phyloP scores from a whole-genome alignment of 805 yeast genomes.

The Kurtzmaniella fragi region DNA sequence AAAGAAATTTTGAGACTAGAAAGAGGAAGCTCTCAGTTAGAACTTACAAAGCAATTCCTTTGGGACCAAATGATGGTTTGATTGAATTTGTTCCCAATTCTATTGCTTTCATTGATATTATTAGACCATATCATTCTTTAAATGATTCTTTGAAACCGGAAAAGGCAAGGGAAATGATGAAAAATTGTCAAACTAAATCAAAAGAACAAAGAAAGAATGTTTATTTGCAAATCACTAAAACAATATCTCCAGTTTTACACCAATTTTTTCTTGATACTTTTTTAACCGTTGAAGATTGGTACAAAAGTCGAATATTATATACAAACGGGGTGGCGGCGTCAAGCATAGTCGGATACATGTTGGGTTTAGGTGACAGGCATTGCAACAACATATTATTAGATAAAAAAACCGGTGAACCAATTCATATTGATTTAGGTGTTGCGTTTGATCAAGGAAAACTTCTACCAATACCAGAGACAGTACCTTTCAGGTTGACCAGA shows the following conservation, averaged over 20 bases:
- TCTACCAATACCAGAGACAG: conserved; percentile 84
- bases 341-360: conserved; percentile 80
- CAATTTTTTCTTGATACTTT: conserved; percentile 67
- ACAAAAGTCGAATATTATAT: conserved; percentile 55
- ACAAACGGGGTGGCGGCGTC: conserved; percentile 77
- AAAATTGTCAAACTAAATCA: conserved; percentile 45
- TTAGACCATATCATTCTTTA: conserved; percentile 56
- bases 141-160: conserved; percentile 43
- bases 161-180: conserved; percentile 63
- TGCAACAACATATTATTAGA: conserved; percentile 87
- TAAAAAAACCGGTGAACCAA: conserved; percentile 77
- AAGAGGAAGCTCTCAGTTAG: conserved; percentile 58
- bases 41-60: conserved; percentile 85
- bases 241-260: conserved; percentile 64
- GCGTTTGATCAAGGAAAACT: conserved; percentile 92
- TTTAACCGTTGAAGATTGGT: conserved; percentile 70
- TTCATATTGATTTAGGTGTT: conserved; percentile 94
- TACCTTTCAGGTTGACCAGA: conserved; percentile 88
- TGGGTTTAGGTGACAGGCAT: conserved; percentile 95
- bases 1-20: conserved; percentile 49
- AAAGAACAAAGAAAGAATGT: conserved; percentile 37
- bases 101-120: conserved; percentile 60
- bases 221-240: conserved; percentile 43
- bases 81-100: conserved; percentile 87
- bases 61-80: conserved; percentile 83